These are phyloP conservation scores for Acacia melanoxylon DNA, from an alignment of 306 rosid genomes.

Conservation along the genomic window DNA sequence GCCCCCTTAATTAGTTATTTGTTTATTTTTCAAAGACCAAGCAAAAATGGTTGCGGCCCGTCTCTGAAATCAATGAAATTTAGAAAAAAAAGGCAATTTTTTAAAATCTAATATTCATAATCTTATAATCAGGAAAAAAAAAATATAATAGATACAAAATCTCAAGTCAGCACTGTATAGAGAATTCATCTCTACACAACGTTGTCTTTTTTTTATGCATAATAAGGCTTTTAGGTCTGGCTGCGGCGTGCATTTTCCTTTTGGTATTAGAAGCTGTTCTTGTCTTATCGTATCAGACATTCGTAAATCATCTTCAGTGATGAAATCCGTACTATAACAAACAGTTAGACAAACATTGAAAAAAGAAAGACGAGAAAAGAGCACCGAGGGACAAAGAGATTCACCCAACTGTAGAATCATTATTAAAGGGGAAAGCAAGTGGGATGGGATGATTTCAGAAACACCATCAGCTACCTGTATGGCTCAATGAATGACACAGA, in stretches of 20 bases:
- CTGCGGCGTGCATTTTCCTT: too few species aligned
- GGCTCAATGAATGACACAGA: too few species aligned
- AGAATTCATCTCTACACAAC: too few species aligned
- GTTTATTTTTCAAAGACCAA: not conserved
- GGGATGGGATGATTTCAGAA: constrained; percentile 1
- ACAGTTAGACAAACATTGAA: not conserved
- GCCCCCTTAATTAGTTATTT: not conserved
- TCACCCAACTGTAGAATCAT: not conserved
- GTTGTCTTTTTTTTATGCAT: too few species aligned
- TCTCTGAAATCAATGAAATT: not conserved
- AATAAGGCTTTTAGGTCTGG: too few species aligned
- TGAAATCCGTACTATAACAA: not conserved
- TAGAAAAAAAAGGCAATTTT: too few species aligned
- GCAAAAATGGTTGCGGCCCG: not conserved
- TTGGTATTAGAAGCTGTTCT: not conserved
- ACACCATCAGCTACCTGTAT: not conserved
- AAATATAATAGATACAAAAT: too few species aligned
- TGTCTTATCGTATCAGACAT: not conserved
- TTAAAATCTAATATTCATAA: too few species aligned
- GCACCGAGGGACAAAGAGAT: not conserved
- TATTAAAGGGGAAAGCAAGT: not conserved
- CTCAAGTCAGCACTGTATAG: too few species aligned
- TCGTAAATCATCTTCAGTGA: not conserved
- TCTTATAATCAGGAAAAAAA: too few species aligned
- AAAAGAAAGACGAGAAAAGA: not conserved